Evolutionary conservation across 2,329 filamentous ascomycete species (phyloP).

Genomic region (Fusarium abutilonis): DNA sequence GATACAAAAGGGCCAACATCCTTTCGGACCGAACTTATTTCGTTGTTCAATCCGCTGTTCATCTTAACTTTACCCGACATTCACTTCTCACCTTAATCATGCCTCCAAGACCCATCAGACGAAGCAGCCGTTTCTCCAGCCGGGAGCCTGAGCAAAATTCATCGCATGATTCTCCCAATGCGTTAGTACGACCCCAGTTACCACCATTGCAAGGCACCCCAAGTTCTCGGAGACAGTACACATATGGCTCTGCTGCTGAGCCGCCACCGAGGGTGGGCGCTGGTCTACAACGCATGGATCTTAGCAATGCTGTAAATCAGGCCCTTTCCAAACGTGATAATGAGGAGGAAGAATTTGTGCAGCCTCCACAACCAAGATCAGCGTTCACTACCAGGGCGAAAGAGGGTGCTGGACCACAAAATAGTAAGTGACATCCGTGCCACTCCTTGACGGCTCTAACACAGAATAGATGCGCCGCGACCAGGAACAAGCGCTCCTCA

Average conservation of each 20-base stretch:
- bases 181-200: slow-evolving; percentile 35
- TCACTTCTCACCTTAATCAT: slow-evolving; percentile 24
- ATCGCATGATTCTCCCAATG: slow-evolving; percentile 14
- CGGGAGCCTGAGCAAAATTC: slow-evolving; percentile 33
- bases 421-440: slow-evolving; percentile 18
- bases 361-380: slow-evolving; percentile 13
- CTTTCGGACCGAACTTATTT: slow-evolving; percentile 17
- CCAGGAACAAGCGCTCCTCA: background rate
- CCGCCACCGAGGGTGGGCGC: slow-evolving; percentile 43
- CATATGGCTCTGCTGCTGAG: slow-evolving; percentile 52
- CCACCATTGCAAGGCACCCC: slow-evolving; percentile 48
- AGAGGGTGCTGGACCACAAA: slow-evolving; percentile 36
- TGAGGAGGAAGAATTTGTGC: slow-evolving; percentile 34
- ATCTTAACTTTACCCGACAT: background rate
- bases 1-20: slow-evolving; percentile 25
- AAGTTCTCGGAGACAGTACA: slow-evolving; percentile 51
- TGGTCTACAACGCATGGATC: slow-evolving; percentile 40
- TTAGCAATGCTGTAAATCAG: slow-evolving; percentile 47
- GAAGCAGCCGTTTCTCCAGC: slow-evolving; percentile 31
- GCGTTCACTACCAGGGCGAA: slow-evolving; percentile 16
- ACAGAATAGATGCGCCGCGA: slow-evolving; percentile 7
- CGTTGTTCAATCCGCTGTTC: slow-evolving; percentile 9
- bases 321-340: slow-evolving; percentile 40
- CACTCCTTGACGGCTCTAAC: slow-evolving; percentile 5
- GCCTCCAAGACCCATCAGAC: slow-evolving; percentile 40